These are phyloP conservation scores for Vachellia pachyceras DNA, from an alignment of 306 rosid genomes.

Conservation along the genomic window DNA sequence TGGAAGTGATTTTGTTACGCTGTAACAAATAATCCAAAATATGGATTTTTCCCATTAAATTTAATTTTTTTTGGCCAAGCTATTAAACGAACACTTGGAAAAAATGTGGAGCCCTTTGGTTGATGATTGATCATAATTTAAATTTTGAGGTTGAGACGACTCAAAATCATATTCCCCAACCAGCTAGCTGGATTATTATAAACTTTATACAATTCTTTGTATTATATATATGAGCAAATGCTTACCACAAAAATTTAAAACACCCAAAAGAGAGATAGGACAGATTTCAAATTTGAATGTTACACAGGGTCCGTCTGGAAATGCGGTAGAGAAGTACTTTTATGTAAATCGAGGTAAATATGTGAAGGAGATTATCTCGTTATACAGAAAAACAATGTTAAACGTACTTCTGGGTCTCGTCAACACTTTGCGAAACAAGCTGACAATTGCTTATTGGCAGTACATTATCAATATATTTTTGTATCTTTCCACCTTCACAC, in stretches of 20 bases:
- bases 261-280: not conserved
- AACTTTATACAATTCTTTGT: not conserved
- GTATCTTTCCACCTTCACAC: not conserved
- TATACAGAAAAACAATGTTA: too few relatives aligned
- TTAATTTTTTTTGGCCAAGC: too few relatives aligned
- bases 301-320: too few relatives aligned
- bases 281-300: not conserved
- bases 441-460: not conserved
- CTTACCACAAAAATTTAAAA: constrained; percentile 12
- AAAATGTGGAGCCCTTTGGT: constrained; percentile 47
- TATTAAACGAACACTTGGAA: constrained; percentile 13
- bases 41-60: too few relatives aligned
- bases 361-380: too few relatives aligned
- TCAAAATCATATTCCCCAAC: constrained; percentile 34
- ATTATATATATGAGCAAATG: not conserved
- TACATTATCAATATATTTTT: not conserved
- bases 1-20: too few relatives aligned
- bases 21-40: too few relatives aligned
- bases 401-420: too few relatives aligned
- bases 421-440: too few relatives aligned
- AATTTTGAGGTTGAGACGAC: constrained; percentile 36
- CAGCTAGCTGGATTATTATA: constrained; percentile 35
- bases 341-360: too few relatives aligned
- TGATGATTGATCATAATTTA: constrained; percentile 31
- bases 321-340: too few relatives aligned